These are phyloP conservation scores for Phytophthora chlamydospora DNA, from an alignment of 352 stramenopile genomes.

Conservation along the genomic window DNA sequence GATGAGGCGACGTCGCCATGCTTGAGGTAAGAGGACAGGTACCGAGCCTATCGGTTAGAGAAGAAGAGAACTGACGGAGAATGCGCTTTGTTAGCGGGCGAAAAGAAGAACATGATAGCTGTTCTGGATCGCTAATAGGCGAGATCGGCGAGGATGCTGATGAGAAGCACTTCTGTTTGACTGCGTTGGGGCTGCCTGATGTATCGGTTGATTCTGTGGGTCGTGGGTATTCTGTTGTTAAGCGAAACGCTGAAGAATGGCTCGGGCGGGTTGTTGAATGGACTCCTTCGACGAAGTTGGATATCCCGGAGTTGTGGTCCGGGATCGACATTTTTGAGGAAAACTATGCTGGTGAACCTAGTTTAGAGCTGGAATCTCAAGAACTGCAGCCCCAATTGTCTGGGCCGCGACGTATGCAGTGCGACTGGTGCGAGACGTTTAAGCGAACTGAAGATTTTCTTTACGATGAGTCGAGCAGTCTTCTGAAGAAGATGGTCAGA, in stretches of 20 bases:
- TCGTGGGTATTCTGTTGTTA: conserved; percentile 10
- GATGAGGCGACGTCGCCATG: no score
- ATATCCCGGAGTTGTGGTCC: conserved; percentile 13
- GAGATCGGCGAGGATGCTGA: not conserved
- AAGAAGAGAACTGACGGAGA: no score
- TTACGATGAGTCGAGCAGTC: conserved; percentile 21
- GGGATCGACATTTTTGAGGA: not conserved
- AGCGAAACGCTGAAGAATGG: conserved; percentile 12
- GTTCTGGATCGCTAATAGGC: not conserved
- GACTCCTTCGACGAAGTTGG: not conserved
- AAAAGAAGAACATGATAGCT: not conserved
- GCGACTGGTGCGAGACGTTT: conserved; percentile 21
- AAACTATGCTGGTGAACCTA: not conserved
- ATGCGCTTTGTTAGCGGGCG: no score
- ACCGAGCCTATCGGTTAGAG: no score
- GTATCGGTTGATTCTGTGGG: not conserved
- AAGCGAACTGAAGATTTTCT: conserved; percentile 12
- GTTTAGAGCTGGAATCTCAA: not conserved
- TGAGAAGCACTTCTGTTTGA: conserved; percentile 1
- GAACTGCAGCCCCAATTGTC: not conserved
- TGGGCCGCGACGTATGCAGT: conserved; percentile 20
- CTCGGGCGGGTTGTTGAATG: conserved; percentile 6
- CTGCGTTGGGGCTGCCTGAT: conserved; percentile 10
- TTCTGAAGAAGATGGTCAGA: conserved; percentile 27
- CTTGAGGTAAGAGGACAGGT: no score